phyloP scores from a whole-genome alignment of 163 green algal genomes.

The Chloromonas sp. region DNA sequence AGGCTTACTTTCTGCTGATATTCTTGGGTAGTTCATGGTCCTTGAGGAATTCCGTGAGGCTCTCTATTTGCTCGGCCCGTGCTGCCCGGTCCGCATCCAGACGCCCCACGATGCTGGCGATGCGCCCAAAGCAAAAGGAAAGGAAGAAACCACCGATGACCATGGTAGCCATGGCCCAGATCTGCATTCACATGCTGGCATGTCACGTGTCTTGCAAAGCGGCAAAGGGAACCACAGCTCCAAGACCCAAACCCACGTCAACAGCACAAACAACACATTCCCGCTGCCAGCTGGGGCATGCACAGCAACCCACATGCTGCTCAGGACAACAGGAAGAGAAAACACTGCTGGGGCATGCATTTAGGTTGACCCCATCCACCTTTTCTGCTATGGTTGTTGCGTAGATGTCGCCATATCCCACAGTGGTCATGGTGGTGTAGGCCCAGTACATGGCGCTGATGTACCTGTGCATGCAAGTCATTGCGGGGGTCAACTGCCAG shows the following conservation, averaged over 20 bases:
- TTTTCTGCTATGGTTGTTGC: constrained; percentile 35
- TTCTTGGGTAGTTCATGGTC: constrained; percentile 37
- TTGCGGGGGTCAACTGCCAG: background rate
- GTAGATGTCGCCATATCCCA: constrained; percentile 64
- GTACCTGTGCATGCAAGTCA: constrained; percentile 33
- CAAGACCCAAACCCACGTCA: no score
- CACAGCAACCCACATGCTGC: no score
- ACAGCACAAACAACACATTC: no score
- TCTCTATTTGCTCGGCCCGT: constrained; percentile 32
- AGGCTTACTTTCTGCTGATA: constrained; percentile 31
- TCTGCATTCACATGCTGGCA: constrained; percentile 7
- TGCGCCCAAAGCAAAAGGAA: constrained; percentile 45
- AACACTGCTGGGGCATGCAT: no score
- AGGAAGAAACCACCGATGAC: constrained; percentile 55
- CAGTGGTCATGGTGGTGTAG: constrained; percentile 69
- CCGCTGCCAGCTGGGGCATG: no score
- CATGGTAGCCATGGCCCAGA: constrained; percentile 50
- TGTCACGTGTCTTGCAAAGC: no score
- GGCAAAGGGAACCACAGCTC: no score
- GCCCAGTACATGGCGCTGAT: constrained; percentile 66
- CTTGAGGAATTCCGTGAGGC: constrained; percentile 38
- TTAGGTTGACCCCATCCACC: background rate
- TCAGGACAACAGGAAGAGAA: no score
- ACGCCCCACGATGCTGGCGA: constrained; percentile 33
- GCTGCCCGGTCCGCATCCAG: constrained; percentile 32